A percentile compares a stretch with the other conserved stretches of the same genome.
phyloP scores from a whole-genome alignment of 2,329 filamentous ascomycete species.

The Diaporthe ilicicola region DNA sequence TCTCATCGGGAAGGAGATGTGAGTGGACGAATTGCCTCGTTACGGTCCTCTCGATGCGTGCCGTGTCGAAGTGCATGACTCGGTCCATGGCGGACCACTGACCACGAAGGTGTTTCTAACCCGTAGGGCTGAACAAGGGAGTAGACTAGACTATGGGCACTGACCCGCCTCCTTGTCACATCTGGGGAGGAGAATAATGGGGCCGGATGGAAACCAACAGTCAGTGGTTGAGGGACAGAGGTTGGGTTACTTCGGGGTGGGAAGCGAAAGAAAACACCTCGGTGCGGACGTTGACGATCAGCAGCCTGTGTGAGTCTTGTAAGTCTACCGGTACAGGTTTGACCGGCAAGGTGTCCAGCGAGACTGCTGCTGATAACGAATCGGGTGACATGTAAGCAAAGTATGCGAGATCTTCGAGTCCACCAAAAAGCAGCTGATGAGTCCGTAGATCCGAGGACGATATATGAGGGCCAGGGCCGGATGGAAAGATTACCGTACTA shows the following conservation, averaged over 20 bases:
- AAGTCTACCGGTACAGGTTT: neutral
- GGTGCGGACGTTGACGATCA: neutral
- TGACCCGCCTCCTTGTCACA: constrained; percentile 3
- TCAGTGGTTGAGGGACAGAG: neutral
- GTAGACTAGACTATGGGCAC: constrained; percentile 9
- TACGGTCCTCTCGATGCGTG: constrained; percentile 74
- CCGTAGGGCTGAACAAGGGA: constrained; percentile 20
- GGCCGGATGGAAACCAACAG: neutral
- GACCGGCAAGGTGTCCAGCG: neutral
- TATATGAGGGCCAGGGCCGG: neutral
- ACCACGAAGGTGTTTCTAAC: neutral
- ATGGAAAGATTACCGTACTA: neutral
- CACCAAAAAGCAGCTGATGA: constrained; percentile 3
- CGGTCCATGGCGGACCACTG: constrained; percentile 16
- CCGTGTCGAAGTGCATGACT: constrained; percentile 72
- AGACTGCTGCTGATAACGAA: constrained; percentile 19
- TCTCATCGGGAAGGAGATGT: constrained; percentile 70
- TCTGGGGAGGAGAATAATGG: constrained; percentile 10
- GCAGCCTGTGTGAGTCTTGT: neutral
- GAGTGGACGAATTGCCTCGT: constrained; percentile 73
- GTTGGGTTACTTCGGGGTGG: neutral
- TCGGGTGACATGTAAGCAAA: constrained; percentile 7
- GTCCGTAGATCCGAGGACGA: neutral
- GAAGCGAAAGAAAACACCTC: neutral
- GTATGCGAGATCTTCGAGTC: neutral